Evolutionary conservation across 2,329 filamentous ascomycete genomes (phyloP), one percentile per base, ranked within the genome.

Genomic region (Albifimbria verrucaria): DNA sequence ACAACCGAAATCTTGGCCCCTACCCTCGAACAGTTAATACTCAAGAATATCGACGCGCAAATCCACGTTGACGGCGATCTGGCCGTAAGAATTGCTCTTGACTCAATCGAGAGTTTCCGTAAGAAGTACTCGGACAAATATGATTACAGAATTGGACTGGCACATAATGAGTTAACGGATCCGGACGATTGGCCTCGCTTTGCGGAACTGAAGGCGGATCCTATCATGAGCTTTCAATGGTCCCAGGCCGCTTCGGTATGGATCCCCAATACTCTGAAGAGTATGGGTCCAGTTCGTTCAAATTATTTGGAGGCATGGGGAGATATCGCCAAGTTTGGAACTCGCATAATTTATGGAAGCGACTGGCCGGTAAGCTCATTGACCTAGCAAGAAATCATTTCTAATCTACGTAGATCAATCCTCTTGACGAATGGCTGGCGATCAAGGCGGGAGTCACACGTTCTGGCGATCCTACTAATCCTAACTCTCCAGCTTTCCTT

Each of bases 261-360:
- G 26, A 56, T 61, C 20, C 61, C 62, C 28, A 57, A 55, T 44
- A 65, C 58, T 1, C 58, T 62, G 23, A 56, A 59, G n/a, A 52
- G 55, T 9, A 41, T 65, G 3, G 63, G 54, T 4, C 46, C 55
- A 4, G 54, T 63, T 4, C 63, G 63, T 0, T 42, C 54, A 15
- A 47, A 56, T 9, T 57, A 64, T 23, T 49, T 81, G 2, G 57
- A 65, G 5, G 58, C 63, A 0, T 63, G 58, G 52, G 57, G 54
- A 6, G 39, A 60, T 3, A 54, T 63, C 6, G 56, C 59, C 15
- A 42, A 44, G 11, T 43, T 48, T 32, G 55, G 55, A n/a, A 42
- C 44, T 15, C 49, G 44, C 7, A 25, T 49, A 9, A 44, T 62
- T 4, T 62, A 65, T 6, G 63, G 63, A 21, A 64, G 62, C 17